Conservation (phyloP, 768 basidiomycete species). For the Rubroboletus satanas region DNA sequence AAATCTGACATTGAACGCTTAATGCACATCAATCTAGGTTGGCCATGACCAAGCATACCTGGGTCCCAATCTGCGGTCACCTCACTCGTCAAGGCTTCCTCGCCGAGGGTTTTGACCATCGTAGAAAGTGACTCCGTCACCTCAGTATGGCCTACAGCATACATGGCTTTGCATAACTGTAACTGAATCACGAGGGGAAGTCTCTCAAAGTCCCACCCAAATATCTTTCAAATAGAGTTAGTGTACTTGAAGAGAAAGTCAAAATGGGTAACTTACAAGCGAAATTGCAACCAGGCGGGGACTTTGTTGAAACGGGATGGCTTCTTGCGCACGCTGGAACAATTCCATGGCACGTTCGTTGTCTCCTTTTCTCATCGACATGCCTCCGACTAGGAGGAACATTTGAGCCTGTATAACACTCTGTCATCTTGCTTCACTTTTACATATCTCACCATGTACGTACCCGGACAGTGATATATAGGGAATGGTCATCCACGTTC, state of each 20-base stretch:
- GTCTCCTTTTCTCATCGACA: neutral
- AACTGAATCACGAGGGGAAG: neutral
- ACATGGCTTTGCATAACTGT: neutral
- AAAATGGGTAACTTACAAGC: neutral
- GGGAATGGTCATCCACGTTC: neutral
- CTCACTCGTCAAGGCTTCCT: neutral
- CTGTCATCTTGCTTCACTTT: neutral
- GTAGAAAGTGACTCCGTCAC: neutral
- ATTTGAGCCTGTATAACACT: neutral
- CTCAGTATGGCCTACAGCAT: neutral
- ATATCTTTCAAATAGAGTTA: neutral
- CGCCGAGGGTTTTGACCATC: neutral
- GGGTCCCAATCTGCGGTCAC: neutral
- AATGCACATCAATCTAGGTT: neutral
- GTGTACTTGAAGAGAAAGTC: neutral
- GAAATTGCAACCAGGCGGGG: neutral
- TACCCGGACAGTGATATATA: neutral
- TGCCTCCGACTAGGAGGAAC: neutral
- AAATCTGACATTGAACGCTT: neutral
- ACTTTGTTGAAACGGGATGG: neutral
- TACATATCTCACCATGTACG: neutral
- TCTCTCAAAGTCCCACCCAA: conserved; percentile 5
- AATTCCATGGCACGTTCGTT: neutral
- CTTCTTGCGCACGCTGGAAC: neutral
- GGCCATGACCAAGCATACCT: neutral